These are phyloP conservation scores for Xanthoconium purpureum DNA, from an alignment of 768 basidiomycete genomes.

Conservation along the genomic window DNA sequence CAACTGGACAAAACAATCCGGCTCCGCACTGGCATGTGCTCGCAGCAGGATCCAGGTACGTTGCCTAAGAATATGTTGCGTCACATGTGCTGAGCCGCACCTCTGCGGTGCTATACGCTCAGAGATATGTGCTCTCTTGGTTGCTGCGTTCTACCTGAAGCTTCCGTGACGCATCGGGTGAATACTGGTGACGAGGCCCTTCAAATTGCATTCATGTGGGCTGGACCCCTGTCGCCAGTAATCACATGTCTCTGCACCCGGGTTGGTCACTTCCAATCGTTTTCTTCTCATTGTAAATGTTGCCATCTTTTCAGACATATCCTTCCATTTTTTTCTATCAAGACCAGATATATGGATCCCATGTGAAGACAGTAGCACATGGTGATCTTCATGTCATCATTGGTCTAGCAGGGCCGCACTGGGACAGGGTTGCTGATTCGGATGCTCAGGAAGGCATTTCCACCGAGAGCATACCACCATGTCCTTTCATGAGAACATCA, in stretches of 20 bases:
- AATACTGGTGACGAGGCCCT: not conserved
- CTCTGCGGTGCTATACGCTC: not conserved
- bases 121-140: not conserved
- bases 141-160: not conserved
- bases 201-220: constrained; percentile 8
- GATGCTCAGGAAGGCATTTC: too few species aligned
- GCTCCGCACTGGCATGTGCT: not conserved
- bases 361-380: not conserved
- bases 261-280: not conserved
- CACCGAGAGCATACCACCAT: not conserved
- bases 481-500: not conserved
- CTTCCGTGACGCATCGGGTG: too few species aligned
- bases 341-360: not conserved
- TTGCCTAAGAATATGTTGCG: not conserved
- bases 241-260: not conserved
- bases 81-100: not conserved
- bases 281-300: not conserved
- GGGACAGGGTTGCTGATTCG: not conserved
- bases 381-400: not conserved
- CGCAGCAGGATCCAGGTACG: not conserved
- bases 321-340: not conserved
- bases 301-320: not conserved
- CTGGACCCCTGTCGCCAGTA: not conserved
- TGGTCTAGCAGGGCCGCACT: not conserved
- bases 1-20: too few species aligned